Conservation (phyloP, 257 asterid genomes). For the Parsonsia alboflavescens region DNA sequence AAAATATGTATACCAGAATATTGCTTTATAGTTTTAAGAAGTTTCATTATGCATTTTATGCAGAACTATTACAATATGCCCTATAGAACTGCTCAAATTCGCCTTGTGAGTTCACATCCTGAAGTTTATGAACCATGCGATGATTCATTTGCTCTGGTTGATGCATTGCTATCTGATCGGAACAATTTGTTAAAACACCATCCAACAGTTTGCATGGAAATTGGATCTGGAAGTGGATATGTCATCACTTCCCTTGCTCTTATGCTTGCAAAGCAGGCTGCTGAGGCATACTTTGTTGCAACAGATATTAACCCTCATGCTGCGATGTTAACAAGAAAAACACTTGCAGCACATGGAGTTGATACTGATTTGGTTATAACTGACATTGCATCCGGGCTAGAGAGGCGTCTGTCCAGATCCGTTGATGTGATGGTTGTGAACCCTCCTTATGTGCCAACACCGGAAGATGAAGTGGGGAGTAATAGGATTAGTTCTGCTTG, state of each 20-base stretch:
- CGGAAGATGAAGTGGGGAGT: conserved; percentile 88
- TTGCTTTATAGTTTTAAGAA: neutral
- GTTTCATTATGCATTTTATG: conserved; percentile 2
- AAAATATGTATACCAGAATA: neutral
- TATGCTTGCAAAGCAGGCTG: conserved; percentile 42
- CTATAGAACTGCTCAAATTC: conserved; percentile 54
- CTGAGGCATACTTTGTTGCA: conserved; percentile 48
- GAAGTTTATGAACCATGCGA: conserved; percentile 97
- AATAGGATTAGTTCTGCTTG: conserved; percentile 75
- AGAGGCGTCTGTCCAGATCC: conserved; percentile 44
- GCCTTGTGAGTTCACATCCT: conserved; percentile 79
- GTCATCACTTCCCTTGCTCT: conserved; percentile 84
- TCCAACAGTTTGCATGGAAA: conserved; percentile 82
- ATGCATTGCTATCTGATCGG: conserved; percentile 88
- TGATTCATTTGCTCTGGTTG: conserved; percentile 90
- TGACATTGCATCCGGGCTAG: conserved; percentile 65
- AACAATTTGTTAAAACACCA: conserved; percentile 49
- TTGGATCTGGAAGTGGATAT: conserved; percentile 96
- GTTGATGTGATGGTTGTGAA: conserved; percentile 91
- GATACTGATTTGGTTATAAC: conserved; percentile 65
- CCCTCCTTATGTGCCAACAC: conserved; percentile 97
- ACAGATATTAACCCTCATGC: conserved; percentile 90
- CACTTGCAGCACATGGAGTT: conserved; percentile 68
- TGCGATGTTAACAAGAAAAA: conserved; percentile 48
- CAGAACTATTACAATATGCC: conserved; percentile 42